Evolutionary conservation across 192 early-diverging fungal species (phyloP).

Genomic region (Dissophora ornata): DNA sequence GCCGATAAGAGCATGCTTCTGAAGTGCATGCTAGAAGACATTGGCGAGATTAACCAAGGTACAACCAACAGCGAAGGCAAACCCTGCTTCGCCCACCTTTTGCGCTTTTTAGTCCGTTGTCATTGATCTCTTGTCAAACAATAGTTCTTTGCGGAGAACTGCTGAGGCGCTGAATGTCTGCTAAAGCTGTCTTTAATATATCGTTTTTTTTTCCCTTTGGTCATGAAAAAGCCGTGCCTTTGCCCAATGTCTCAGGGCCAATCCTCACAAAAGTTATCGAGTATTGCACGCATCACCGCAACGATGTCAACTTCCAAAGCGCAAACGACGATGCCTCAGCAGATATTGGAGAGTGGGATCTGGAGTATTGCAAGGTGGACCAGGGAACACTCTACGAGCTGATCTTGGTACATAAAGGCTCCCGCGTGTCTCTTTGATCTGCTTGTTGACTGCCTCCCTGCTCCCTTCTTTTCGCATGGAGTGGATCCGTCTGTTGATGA

Average conservation of each 20-base stretch:
- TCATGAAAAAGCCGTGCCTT: conserved; percentile 80
- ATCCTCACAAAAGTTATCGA: conserved; percentile 90
- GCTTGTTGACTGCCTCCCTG: not conserved
- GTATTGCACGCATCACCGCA: conserved; percentile 88
- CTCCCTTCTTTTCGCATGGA: too few species aligned
- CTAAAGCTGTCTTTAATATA: not conserved
- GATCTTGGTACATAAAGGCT: conserved; percentile 67
- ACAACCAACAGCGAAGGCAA: not conserved
- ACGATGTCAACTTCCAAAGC: conserved; percentile 59
- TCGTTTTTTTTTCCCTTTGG: not conserved
- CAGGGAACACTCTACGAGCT: conserved; percentile 95
- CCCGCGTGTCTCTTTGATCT: not conserved
- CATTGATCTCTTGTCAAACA: too few species aligned
- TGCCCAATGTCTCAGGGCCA: conserved; percentile 91
- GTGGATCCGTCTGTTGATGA: too few species aligned
- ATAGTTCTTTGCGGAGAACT: too few species aligned
- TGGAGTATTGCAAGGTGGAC: conserved; percentile 91
- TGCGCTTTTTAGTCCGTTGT: not conserved
- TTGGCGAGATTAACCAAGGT: conserved; percentile 69
- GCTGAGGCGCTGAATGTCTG: not conserved
- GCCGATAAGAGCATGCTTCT: conserved; percentile 77
- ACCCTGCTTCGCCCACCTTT: not conserved
- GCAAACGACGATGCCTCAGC: conserved; percentile 73
- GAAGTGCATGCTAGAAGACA: conserved; percentile 85
- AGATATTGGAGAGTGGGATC: conserved; percentile 91